Conservation (phyloP, 2,329 filamentous ascomycete genomes). For the Fusarium haematococcum region DNA sequence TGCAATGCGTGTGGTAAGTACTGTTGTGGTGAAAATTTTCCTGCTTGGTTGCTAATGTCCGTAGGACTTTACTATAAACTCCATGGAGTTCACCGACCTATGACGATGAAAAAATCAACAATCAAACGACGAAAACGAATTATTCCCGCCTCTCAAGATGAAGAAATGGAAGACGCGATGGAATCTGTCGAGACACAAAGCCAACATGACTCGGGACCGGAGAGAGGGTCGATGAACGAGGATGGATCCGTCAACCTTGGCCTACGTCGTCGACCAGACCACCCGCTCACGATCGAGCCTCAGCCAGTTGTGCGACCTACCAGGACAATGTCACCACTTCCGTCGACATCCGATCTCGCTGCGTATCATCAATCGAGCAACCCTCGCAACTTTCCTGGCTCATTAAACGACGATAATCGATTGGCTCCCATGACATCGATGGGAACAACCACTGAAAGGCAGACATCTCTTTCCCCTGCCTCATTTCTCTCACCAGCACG, state of each 20-base stretch:
- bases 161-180: slow-evolving; percentile 61
- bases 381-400: slow-evolving; percentile 52
- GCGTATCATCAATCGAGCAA: slow-evolving; percentile 63
- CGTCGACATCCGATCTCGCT: slow-evolving; percentile 58
- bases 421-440: slow-evolving; percentile 67
- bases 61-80: slow-evolving; percentile 95
- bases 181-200: slow-evolving; percentile 56
- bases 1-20: slow-evolving; percentile 96
- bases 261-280: slow-evolving; percentile 61
- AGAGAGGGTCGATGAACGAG: slow-evolving; percentile 69
- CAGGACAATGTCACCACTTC: slow-evolving; percentile 58
- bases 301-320: slow-evolving; percentile 58
- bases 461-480: slow-evolving; percentile 70
- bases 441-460: slow-evolving; percentile 58
- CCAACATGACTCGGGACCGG: slow-evolving; percentile 53
- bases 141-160: slow-evolving; percentile 77
- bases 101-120: slow-evolving; percentile 98
- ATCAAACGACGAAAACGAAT: slow-evolving; percentile 97
- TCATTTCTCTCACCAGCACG: slow-evolving; percentile 70
- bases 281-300: slow-evolving; percentile 60
- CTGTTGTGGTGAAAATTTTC: not conserved
- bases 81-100: slow-evolving; percentile 90
- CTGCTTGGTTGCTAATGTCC: slow-evolving; percentile 19
- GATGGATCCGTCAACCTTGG: slow-evolving; percentile 75
- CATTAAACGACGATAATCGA: slow-evolving; percentile 67